Conservation (phyloP, 495 filamentous ascomycete genomes). For the Penicillium pulvis region DNA sequence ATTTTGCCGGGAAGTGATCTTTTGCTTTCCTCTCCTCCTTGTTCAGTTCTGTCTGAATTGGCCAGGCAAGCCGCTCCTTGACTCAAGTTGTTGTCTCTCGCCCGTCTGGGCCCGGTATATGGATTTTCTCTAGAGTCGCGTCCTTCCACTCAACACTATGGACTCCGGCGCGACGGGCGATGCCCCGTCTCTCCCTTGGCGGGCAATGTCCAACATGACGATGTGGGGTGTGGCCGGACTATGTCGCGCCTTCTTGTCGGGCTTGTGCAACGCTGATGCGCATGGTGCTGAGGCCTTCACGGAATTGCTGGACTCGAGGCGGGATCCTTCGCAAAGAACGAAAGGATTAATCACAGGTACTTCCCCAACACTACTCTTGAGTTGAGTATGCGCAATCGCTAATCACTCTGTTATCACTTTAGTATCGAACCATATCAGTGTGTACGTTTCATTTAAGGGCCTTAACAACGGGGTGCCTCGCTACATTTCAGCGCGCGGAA, state of each 20-base stretch:
- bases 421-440: constrained; percentile 95
- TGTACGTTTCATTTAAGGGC: constrained; percentile 67
- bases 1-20: constrained; percentile 17
- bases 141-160: constrained; percentile 28
- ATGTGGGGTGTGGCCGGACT: constrained; percentile 48
- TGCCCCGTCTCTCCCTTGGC: constrained; percentile 46
- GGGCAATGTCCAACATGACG: constrained; percentile 41
- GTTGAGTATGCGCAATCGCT: constrained; percentile 11
- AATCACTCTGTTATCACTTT: constrained; percentile 2
- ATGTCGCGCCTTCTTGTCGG: constrained; percentile 50
- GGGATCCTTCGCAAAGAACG: constrained; percentile 65
- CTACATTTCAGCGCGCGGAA: constrained; percentile 11
- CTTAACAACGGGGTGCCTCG: constrained; percentile 10
- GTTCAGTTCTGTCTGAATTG: background rate
- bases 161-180: constrained; percentile 46
- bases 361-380: constrained; percentile 10
- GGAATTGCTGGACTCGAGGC: constrained; percentile 70
- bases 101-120: constrained; percentile 22
- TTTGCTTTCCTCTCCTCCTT: constrained; percentile 3
- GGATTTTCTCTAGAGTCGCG: constrained; percentile 28
- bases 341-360: constrained; percentile 86
- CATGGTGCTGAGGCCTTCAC: constrained; percentile 75
- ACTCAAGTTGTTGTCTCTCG: constrained; percentile 9
- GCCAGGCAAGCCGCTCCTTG: constrained; percentile 3
- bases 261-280: constrained; percentile 54